These are phyloP conservation scores for Globisporangium polare DNA, from an alignment of 352 stramenopile genomes.

Conservation along the genomic window DNA sequence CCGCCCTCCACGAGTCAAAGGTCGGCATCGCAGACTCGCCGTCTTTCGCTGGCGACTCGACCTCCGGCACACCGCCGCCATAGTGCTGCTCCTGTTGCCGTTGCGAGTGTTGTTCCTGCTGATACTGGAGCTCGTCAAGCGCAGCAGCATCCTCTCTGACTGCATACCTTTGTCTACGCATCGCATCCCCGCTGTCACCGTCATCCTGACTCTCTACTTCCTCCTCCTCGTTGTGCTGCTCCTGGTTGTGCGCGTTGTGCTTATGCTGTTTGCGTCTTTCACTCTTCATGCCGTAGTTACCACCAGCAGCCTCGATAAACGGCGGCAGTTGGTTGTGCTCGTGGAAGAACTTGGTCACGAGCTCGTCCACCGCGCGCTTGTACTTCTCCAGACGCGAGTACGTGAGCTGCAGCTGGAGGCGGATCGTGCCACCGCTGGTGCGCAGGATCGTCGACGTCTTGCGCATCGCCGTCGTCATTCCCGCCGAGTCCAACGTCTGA, in stretches of 20 bases:
- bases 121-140: slow-evolving; percentile 3
- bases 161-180: neutral
- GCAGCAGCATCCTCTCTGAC: slow-evolving; percentile 13
- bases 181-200: neutral
- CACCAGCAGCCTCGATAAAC: slow-evolving; percentile 43
- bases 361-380: slow-evolving; percentile 57
- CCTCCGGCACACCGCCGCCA: slow-evolving; percentile 6
- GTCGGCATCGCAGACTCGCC: slow-evolving; percentile 12
- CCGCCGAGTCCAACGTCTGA: neutral
- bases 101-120: slow-evolving; percentile 8
- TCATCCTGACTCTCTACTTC: slow-evolving; percentile 21
- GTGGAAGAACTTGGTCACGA: slow-evolving; percentile 50
- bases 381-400: slow-evolving; percentile 58
- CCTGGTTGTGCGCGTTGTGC: slow-evolving; percentile 19
- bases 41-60: slow-evolving; percentile 14
- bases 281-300: neutral
- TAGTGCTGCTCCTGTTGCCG: slow-evolving; percentile 18
- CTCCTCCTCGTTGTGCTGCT: slow-evolving; percentile 27
- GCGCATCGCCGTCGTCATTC: slow-evolving; percentile 12
- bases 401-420: slow-evolving; percentile 56
- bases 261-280: slow-evolving; percentile 11
- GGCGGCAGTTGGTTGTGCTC: slow-evolving; percentile 50
- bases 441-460: slow-evolving; percentile 15
- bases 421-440: slow-evolving; percentile 35
- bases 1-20: slow-evolving; percentile 23